Conservation (phyloP, 345 rosid genomes). For the Tarenaya hassleriana region DNA sequence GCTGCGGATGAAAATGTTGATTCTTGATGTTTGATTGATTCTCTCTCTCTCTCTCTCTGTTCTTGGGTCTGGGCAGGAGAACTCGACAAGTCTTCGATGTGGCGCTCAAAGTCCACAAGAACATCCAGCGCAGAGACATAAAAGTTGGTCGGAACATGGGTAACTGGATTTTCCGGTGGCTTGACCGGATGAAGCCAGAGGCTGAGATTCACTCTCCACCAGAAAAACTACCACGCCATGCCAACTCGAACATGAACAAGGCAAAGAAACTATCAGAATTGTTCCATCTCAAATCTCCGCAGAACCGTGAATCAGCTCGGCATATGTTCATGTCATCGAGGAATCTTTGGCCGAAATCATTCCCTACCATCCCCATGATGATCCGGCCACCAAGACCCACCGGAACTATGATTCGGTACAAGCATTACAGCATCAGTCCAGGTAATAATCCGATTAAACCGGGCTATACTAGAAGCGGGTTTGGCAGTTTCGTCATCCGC, state of each 20-base stretch:
- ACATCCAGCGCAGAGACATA: constrained; percentile 71
- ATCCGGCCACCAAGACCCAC: constrained; percentile 45
- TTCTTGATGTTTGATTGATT: constrained; percentile 13
- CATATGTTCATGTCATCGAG: constrained; percentile 47
- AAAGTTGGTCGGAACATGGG: constrained; percentile 78
- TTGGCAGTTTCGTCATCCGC: constrained; percentile 35
- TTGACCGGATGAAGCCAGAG: constrained; percentile 76
- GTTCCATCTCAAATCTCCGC: constrained; percentile 37
- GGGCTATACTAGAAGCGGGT: constrained; percentile 22
- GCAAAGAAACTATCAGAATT: constrained; percentile 37
- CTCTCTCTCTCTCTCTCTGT: background rate
- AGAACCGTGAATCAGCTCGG: constrained; percentile 39
- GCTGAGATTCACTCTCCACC: constrained; percentile 48
- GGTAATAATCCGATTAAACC: constrained; percentile 5
- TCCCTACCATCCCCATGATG: constrained; percentile 52
- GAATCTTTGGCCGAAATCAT: constrained; percentile 38
- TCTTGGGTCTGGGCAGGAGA: constrained; percentile 38
- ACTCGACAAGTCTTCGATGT: constrained; percentile 47
- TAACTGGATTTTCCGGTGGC: constrained; percentile 72
- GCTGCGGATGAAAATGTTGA: no score
- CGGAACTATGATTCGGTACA: constrained; percentile 47
- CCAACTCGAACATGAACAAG: constrained; percentile 23
- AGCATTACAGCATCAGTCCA: constrained; percentile 36
- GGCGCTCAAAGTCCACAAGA: constrained; percentile 60
- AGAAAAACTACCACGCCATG: constrained; percentile 7